Evolutionary conservation across 345 rosid genomes (phyloP).

Genomic region (Populus euphratica): DNA sequence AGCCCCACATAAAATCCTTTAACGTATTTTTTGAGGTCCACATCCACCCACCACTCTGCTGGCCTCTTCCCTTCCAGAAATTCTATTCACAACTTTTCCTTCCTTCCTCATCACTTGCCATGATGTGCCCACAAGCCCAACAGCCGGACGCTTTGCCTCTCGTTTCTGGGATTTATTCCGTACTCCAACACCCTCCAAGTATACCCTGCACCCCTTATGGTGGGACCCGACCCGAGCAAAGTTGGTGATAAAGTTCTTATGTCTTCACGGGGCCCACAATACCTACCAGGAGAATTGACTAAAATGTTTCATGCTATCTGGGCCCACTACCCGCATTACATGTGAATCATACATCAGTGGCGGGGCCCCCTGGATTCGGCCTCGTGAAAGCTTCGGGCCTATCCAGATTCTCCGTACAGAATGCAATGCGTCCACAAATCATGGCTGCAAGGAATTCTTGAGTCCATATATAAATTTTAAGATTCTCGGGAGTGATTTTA

Average conservation of each 20-base stretch:
- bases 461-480: no score
- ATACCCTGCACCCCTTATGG: background rate
- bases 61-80: background rate
- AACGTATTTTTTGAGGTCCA: background rate
- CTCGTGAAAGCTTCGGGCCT: constrained; percentile 13
- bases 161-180: constrained; percentile 16
- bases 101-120: background rate
- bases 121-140: constrained; percentile 31
- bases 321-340: constrained; percentile 25
- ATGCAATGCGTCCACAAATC: background rate
- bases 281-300: constrained; percentile 21
- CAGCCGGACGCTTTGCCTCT: constrained; percentile 11
- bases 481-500: no score
- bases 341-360: constrained; percentile 14
- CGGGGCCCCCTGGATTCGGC: constrained; percentile 22
- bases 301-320: background rate
- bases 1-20: constrained; percentile 24
- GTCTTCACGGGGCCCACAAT: background rate
- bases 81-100: background rate
- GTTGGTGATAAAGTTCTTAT: background rate
- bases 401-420: constrained; percentile 15
- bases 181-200: constrained; percentile 9
- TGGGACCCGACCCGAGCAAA: background rate
- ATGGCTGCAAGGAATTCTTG: no score
- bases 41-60: constrained; percentile 5